These are phyloP conservation scores for Kalmusia sp. DNA, from an alignment of 2,329 filamentous ascomycete genomes.

Conservation along the genomic window DNA sequence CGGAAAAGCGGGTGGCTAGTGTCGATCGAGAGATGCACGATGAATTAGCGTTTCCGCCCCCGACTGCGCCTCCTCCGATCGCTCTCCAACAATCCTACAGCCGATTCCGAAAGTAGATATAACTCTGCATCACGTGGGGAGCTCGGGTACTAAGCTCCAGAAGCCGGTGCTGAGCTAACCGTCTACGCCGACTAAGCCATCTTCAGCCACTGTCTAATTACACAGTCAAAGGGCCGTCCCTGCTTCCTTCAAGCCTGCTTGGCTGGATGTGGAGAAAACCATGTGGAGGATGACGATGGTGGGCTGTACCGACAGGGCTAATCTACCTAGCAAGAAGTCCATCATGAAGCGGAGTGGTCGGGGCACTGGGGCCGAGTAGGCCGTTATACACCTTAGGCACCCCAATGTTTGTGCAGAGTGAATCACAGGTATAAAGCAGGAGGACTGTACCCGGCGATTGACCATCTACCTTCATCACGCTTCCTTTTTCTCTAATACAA, in stretches of 20 bases:
- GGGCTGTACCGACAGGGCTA: neutral
- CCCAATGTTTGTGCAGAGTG: neutral
- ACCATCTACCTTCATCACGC: neutral
- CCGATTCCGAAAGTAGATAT: neutral
- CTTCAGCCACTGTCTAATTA: neutral
- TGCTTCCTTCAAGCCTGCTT: neutral
- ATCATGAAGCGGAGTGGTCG: neutral
- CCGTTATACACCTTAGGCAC: neutral
- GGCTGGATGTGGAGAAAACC: neutral
- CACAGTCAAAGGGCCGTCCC: neutral
- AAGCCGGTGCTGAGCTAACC: neutral
- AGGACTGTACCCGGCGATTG: no score
- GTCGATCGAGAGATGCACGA: neutral
- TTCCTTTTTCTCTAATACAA: neutral
- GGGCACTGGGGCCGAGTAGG: no score
- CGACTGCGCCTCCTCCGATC: neutral
- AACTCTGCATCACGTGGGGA: neutral
- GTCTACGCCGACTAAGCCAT: neutral
- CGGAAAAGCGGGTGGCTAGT: neutral
- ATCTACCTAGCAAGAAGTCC: neutral
- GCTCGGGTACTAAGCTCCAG: neutral
- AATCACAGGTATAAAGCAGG: neutral
- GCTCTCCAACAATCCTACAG: neutral
- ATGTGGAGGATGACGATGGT: neutral
- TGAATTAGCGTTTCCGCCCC: neutral